Percentiles rank a stretch among this genome's conserved stretches.
Conservation (phyloP, 2,329 filamentous ascomycete species). For the Madurella mycetomatis region DNA sequence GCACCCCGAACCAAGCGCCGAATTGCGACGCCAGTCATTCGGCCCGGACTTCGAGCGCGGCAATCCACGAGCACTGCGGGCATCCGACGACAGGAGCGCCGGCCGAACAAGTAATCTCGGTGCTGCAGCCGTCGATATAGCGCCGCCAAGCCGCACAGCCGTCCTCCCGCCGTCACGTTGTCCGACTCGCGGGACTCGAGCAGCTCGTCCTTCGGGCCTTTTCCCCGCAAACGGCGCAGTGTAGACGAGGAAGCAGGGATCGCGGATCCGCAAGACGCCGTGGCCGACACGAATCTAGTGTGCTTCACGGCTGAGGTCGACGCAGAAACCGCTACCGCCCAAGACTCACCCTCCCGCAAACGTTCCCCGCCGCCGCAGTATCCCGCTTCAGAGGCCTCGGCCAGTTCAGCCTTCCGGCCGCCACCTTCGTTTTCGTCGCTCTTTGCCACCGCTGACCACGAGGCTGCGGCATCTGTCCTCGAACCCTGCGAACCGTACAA, state of each 20-base stretch:
- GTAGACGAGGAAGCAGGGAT: conserved; percentile 32
- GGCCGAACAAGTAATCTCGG: background rate
- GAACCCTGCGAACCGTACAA: conserved; percentile 36
- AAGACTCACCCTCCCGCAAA: conserved; percentile 16
- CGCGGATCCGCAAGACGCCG: conserved; percentile 25
- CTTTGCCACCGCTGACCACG: conserved; percentile 39
- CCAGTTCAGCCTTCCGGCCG: conserved; percentile 39
- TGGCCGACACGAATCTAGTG: conserved; percentile 22
- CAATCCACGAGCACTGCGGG: conserved; percentile 2
- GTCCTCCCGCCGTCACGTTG: conserved; percentile 41
- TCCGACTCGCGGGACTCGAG: conserved; percentile 42
- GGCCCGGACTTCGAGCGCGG: background rate
- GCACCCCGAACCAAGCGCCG: conserved; percentile 3
- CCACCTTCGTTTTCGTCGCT: conserved; percentile 60
- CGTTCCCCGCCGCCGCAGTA: conserved; percentile 56
- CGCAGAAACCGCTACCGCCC: conserved; percentile 16
- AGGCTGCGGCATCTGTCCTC: conserved; percentile 33
- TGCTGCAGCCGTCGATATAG: background rate
- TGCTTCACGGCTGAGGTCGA: conserved; percentile 30
- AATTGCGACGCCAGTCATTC: background rate
- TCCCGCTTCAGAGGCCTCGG: conserved; percentile 51
- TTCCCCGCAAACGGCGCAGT: conserved; percentile 23
- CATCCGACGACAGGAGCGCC: background rate
- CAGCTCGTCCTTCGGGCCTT: conserved; percentile 39
- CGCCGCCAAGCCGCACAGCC: background rate